A percentile compares a stretch with the other conserved stretches of the same genome.
phyloP scores from a whole-genome alignment of 306 rosid genomes.

The Sphenostylis stenocarpa region DNA sequence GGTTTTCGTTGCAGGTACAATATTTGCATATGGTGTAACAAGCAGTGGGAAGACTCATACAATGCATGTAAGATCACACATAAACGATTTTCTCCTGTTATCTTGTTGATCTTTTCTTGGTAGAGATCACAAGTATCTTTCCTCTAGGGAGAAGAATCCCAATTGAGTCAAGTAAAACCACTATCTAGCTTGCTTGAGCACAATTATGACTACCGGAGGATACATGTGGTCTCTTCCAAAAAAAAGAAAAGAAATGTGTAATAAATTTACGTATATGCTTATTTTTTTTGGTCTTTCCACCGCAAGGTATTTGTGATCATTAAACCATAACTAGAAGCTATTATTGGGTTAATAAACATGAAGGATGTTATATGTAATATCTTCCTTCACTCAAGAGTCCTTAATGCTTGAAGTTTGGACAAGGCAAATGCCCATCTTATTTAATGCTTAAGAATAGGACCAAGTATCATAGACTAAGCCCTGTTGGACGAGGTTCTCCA shows the following conservation, averaged over 20 bases:
- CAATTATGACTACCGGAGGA: neutral
- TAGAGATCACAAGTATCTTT: neutral
- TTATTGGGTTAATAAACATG: neutral
- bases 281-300: slow-evolving; percentile 2
- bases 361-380: neutral
- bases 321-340: neutral
- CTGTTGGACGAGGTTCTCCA: too few species aligned
- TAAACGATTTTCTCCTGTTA: slow-evolving; percentile 12
- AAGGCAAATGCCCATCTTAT: neutral
- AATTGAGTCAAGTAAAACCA: neutral
- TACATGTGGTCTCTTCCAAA: neutral
- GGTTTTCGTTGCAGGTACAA: slow-evolving; percentile 67
- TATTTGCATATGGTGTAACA: slow-evolving; percentile 98
- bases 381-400: neutral
- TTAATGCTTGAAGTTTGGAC: neutral
- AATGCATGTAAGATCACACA: slow-evolving; percentile 81
- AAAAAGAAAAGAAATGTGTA: neutral
- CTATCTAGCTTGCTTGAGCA: neutral
- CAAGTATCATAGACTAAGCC: too few species aligned
- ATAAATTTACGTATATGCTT: neutral
- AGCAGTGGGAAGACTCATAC: slow-evolving; percentile 99
- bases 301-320: neutral
- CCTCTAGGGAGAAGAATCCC: too few species aligned
- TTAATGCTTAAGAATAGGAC: neutral
- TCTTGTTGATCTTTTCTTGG: neutral